These are phyloP conservation scores for Sporothrix protearum DNA, from an alignment of 2,329 filamentous ascomycete species.

Conservation along the genomic window DNA sequence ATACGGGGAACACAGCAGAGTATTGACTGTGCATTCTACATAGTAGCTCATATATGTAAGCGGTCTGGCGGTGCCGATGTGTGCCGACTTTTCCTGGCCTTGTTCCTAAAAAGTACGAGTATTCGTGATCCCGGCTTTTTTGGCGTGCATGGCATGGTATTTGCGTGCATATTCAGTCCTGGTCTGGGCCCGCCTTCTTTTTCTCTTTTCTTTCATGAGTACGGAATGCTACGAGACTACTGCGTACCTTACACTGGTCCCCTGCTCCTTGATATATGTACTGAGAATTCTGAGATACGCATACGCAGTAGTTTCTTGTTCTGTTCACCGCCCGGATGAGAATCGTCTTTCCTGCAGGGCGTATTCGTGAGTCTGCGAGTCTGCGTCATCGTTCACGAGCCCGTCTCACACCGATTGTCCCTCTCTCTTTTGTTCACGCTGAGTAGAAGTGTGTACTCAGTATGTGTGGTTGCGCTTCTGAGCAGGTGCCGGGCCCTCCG, in stretches of 20 bases:
- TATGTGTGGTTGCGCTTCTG: too few species aligned
- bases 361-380: not conserved
- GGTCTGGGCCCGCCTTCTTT: not conserved
- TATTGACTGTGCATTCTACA: too few species aligned
- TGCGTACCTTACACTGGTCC: too few species aligned
- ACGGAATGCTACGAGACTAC: too few species aligned
- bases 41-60: too few species aligned
- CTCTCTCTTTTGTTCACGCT: not conserved
- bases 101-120: too few species aligned
- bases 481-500: not conserved
- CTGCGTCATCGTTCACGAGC: not conserved
- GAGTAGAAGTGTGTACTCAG: too few species aligned
- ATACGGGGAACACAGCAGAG: not conserved
- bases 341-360: not conserved
- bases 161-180: not conserved
- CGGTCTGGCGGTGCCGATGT: not conserved
- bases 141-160: not conserved
- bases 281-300: too few species aligned
- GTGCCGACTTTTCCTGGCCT: constrained; percentile 1
- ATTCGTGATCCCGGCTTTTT: not conserved
- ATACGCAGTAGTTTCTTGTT: not conserved
- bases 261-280: not conserved
- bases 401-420: not conserved
- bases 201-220: too few species aligned
- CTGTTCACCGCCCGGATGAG: constrained; percentile 6